These are phyloP conservation scores for Penicillium sp. DNA, from an alignment of 2,329 filamentous ascomycete genomes.

Conservation along the genomic window DNA sequence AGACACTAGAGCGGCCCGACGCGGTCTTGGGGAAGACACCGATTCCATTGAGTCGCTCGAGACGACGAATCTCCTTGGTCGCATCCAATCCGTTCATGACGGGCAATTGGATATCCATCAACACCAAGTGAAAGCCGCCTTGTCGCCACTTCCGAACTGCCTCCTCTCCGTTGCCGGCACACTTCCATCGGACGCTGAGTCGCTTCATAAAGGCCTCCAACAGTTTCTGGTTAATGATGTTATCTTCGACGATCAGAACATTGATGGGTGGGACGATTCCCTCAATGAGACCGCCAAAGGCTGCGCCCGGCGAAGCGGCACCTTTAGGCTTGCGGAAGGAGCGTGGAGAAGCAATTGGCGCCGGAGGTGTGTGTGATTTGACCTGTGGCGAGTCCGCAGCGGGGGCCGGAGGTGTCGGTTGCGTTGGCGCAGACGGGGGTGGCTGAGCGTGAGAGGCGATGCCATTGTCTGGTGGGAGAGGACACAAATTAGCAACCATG, in stretches of 20 bases:
- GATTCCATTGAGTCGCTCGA: conserved; percentile 87
- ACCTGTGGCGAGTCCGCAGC: conserved; percentile 34
- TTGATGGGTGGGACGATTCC: conserved; percentile 90
- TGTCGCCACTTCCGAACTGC: conserved; percentile 88
- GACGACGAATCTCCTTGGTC: conserved; percentile 83
- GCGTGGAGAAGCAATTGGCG: conserved; percentile 46
- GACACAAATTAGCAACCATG: no score
- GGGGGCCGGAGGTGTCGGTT: conserved; percentile 31
- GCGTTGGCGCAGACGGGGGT: conserved; percentile 18
- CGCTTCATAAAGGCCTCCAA: conserved; percentile 94
- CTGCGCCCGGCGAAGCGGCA: conserved; percentile 27
- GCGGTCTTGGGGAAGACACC: conserved; percentile 76
- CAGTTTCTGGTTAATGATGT: conserved; percentile 92
- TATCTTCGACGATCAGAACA: conserved; percentile 95
- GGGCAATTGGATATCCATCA: conserved; percentile 98
- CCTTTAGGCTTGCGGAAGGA: conserved; percentile 31
- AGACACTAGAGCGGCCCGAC: conserved; percentile 46
- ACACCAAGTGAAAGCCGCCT: conserved; percentile 88
- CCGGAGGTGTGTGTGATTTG: conserved; percentile 31
- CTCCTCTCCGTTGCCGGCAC: conserved; percentile 91
- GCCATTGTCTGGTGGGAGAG: neutral
- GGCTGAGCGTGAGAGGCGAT: conserved; percentile 24
- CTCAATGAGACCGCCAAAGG: conserved; percentile 62
- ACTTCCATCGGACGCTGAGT: conserved; percentile 92
- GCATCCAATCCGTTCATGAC: conserved; percentile 95